Conservation (phyloP, 106 monocot genomes). For the Acanthochlamys bracteata region DNA sequence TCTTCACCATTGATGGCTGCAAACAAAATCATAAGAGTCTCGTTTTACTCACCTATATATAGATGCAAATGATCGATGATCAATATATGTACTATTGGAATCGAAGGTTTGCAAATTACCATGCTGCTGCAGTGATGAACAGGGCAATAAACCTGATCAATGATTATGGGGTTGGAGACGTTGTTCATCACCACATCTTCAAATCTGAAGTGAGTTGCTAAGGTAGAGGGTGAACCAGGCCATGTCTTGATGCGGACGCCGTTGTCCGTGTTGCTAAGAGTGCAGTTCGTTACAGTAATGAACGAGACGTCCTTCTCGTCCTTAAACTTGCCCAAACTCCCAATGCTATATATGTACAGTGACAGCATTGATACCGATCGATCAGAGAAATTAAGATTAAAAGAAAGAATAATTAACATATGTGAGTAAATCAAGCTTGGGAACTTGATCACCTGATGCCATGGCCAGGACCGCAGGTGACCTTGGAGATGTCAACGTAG, state of each 20-base stretch:
- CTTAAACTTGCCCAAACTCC: slow-evolving; percentile 46
- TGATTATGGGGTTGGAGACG: slow-evolving; percentile 58
- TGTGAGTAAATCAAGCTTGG: too few species aligned
- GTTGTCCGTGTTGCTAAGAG: slow-evolving; percentile 30
- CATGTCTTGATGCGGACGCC: slow-evolving; percentile 56
- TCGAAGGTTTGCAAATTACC: slow-evolving; percentile 16
- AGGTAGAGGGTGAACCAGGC: slow-evolving; percentile 22
- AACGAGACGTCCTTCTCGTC: slow-evolving; percentile 28
- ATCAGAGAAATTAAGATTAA: too few species aligned
- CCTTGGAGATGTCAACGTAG: slow-evolving; percentile 13
- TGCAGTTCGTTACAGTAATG: slow-evolving; percentile 44
- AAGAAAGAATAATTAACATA: too few species aligned
- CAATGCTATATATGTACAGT: slow-evolving; percentile 31
- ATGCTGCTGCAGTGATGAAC: slow-evolving; percentile 10
- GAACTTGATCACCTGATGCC: slow-evolving; percentile 52
- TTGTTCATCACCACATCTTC: slow-evolving; percentile 30
- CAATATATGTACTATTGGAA: too few species aligned
- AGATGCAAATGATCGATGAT: too few species aligned
- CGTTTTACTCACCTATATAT: too few species aligned
- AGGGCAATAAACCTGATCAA: slow-evolving; percentile 54
- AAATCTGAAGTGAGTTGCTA: slow-evolving; percentile 28
- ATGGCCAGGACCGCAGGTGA: slow-evolving; percentile 44
- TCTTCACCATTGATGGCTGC: slow-evolving; percentile 16
- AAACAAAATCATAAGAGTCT: too few species aligned
- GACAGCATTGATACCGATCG: too few species aligned